phyloP scores from a whole-genome alignment of 768 basidiomycete genomes.

The Boletus sp. region DNA sequence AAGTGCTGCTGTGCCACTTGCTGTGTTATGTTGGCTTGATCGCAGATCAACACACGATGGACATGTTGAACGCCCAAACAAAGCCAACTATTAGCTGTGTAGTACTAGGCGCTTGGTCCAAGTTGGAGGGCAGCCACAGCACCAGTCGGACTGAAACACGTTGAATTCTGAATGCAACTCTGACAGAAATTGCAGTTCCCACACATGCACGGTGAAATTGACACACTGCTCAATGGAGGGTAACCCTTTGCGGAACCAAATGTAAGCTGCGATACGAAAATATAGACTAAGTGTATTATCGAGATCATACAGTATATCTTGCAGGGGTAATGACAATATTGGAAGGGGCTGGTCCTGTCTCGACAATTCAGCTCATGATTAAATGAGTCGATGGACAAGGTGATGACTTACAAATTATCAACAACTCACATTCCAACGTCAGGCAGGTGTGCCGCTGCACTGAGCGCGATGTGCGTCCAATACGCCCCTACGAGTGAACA shows the following conservation, averaged over 20 bases:
- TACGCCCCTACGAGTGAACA: conserved; percentile 22
- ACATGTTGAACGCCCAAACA: background rate
- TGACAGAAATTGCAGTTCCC: background rate
- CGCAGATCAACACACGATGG: background rate
- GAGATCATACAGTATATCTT: background rate
- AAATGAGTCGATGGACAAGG: background rate
- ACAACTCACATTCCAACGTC: background rate
- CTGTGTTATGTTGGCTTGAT: conserved; percentile 7
- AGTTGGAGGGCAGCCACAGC: conserved; percentile 5
- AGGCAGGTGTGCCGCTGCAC: conserved; percentile 2
- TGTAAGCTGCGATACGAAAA: background rate
- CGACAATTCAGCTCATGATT: background rate
- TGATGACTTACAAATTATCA: conserved; percentile 2
- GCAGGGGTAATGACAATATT: background rate
- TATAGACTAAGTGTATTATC: background rate
- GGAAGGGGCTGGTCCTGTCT: background rate
- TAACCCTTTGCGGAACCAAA: background rate
- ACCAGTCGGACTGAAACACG: background rate
- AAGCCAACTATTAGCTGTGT: conserved; percentile 6
- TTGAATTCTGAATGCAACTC: background rate
- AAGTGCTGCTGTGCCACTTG: conserved; percentile 2
- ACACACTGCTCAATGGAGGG: background rate
- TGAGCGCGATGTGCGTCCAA: conserved; percentile 16
- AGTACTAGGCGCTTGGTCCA: background rate
- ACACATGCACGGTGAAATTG: background rate